Evolutionary conservation across 2,329 filamentous ascomycete species (phyloP).

Genomic region (Aphanocladium album): DNA sequence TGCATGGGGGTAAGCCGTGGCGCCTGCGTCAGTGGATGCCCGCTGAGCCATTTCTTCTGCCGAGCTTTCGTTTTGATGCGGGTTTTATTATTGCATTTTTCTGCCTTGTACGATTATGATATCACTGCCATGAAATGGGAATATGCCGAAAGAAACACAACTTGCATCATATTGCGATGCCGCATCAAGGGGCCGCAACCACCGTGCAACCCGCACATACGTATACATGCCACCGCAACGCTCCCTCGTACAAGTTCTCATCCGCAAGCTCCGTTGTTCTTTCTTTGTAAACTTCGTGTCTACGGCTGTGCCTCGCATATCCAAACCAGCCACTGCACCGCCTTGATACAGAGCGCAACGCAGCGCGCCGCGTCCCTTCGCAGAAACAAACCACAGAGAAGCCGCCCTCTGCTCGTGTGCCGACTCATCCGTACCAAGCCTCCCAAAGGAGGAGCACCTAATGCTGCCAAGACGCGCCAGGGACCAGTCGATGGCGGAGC

Average conservation of each 20-base stretch:
- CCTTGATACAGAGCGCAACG: too few species aligned
- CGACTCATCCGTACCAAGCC: constrained; percentile 2
- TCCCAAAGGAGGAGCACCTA: neutral
- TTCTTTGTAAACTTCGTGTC: too few species aligned
- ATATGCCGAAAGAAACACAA: too few species aligned
- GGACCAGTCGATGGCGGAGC: neutral
- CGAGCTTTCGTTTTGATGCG: too few species aligned
- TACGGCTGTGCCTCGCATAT: neutral
- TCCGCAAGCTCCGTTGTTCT: too few species aligned
- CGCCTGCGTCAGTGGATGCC: neutral
- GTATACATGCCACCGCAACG: too few species aligned
- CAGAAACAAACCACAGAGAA: neutral
- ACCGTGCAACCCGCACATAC: too few species aligned
- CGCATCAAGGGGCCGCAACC: too few species aligned
- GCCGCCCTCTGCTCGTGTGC: neutral
- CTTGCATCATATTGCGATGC: too few species aligned
- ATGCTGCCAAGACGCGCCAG: constrained; percentile 1
- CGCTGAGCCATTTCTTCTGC: neutral
- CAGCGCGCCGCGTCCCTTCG: neutral
- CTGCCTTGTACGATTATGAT: too few species aligned
- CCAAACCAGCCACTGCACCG: neutral
- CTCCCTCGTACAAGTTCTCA: too few species aligned
- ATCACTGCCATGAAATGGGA: too few species aligned
- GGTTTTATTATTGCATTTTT: neutral
- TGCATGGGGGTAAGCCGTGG: neutral